Base-by-base conservation (phyloP, 768 basidiomycete species). In the Podaxis pistillaris region DNA sequence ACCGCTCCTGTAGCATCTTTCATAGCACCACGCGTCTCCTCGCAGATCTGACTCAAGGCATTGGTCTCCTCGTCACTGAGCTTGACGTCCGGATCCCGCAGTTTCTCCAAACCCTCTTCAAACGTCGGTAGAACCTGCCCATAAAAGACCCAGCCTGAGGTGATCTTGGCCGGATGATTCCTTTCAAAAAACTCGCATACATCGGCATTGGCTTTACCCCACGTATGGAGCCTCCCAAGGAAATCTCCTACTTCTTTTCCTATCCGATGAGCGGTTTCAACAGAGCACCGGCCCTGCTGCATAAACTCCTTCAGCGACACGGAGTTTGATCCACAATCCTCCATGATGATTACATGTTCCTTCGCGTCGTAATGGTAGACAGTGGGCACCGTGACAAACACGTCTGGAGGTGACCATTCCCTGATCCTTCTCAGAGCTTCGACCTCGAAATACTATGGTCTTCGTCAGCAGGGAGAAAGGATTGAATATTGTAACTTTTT, bases 341-440 rank as follows among this genome's bases (percentile, higher is more conserved):
- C 83, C 79, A 89, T 87, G 68, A 90, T 79, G 41, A 89, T 77
- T 13, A 80, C 81, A 63, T 82, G 75, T 9, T 69, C 75, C 26
- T 72, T 73, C 44, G 78, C 69, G 66, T 90, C 87, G 68, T 83
- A 81, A 37, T 76, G 70, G 67, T 82, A 74, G 15, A 89, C 74
- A 5, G 62, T 68, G 1, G 87, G 87, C 3, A 83, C 80, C 1
- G 76, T 79, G 53, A 85, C 77, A 17, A 81, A 56, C 2, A 79
- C 72, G 26, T 76, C 71, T 17, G 58, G 60, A 8, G 76, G 74
- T 1, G 81, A 66, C 69, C 76, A 73, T 54, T 66, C 70, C 17
- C 72, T 70, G 44, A 85, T 79, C 28, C 77, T 75, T 51, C 68
- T 74, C 68, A 88, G 69, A 2, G 87, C 86, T 50, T 79, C 79